Base-by-base conservation (phyloP, 305 asterid genomes). In the Fraxinus platypoda region DNA sequence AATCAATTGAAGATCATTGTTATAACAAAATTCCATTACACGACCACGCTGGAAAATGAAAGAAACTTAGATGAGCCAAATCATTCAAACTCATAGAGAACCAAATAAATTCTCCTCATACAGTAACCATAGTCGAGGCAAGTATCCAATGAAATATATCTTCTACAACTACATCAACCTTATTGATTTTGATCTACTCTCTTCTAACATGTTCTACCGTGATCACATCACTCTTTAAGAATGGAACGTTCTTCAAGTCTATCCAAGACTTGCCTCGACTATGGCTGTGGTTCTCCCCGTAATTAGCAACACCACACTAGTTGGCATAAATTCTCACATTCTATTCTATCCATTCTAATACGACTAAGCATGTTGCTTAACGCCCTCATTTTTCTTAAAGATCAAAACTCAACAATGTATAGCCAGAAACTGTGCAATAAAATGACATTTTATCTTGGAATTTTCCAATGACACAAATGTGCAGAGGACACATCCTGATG, bases 1-100 rank as follows among this genome's bases (percentile, higher is more conserved):
- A 80, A 97, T 97, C 87, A 97, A 89, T 84, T 97, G 99, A 83
- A 97, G 97, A 86, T 94, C 99, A 75, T 97, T 97, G 89, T 94
- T 94, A 83, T 92, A 93, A 82, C 98, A 94, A 79, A 94, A 97
- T 83, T 97, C 98, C 98, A 94, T 92, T 15, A 97, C 99, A 71
- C 99, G 97, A 73, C 93, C 98, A 25, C 97, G 98, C 98, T 97
- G 96, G 82, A 86, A 79, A 80, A 82, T 31, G 37, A 46, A 82
- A 62, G 28, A 59, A 78, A 75, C 72, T 37, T 68, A 13, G 25
- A 66, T 76, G 26, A 81, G 33, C 78, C 73, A 85, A 37, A 66
- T 6, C 49, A 30, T 30, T 74, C 38, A 37, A 19, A 77, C 79
- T 43, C 62, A 70, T 8, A 68, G 52, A 15, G 68, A 62, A 81